phyloP scores from a whole-genome alignment of 768 basidiomycete species.

The Hirschioporus abietinus region DNA sequence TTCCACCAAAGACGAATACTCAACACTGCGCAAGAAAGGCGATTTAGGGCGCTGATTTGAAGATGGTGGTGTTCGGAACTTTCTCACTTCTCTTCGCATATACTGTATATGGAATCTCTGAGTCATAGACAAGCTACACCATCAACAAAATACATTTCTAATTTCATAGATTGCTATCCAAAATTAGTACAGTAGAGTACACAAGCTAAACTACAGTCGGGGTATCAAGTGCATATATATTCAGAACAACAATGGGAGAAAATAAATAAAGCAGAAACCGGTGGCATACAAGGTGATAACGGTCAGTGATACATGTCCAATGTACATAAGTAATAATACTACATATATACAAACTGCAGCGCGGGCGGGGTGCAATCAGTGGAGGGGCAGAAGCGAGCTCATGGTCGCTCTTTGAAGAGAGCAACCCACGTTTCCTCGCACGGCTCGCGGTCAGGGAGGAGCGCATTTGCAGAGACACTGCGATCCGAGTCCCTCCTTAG shows the following conservation, averaged over 20 bases:
- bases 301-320: not conserved
- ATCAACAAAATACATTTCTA: not conserved
- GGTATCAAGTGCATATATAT: too few species aligned
- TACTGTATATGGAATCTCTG: too few species aligned
- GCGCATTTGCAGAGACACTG: conserved; percentile 2
- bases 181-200: not conserved
- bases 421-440: conserved; percentile 54
- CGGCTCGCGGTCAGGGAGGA: conserved; percentile 39
- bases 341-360: not conserved
- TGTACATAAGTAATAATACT: not conserved
- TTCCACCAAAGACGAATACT: too few species aligned
- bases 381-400: not conserved
- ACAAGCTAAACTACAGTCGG: not conserved
- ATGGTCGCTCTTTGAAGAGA: not conserved
- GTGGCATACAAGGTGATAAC: too few species aligned
- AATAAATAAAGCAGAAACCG: too few species aligned
- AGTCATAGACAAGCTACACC: not conserved
- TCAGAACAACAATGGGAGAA: not conserved
- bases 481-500: conserved; percentile 56
- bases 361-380: not conserved
- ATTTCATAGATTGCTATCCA: too few species aligned
- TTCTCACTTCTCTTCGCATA: too few species aligned
- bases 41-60: too few species aligned
- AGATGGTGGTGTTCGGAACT: too few species aligned
- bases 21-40: too few species aligned